These are phyloP conservation scores for Fusarium beomiforme DNA, from an alignment of 2,329 filamentous ascomycete genomes.

Conservation along the genomic window DNA sequence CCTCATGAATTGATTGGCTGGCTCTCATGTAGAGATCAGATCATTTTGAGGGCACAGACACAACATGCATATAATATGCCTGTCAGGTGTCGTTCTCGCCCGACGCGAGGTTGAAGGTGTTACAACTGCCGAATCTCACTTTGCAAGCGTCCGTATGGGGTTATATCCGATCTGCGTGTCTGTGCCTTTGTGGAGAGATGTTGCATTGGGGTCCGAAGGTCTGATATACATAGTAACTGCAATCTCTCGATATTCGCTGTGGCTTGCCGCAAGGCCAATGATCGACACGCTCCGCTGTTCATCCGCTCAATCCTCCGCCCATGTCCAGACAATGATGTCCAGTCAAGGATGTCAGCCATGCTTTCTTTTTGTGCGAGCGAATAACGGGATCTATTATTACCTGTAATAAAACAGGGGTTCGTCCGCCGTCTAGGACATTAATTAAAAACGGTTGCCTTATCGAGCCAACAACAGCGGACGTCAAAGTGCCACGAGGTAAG, in stretches of 20 bases:
- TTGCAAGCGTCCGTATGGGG: background rate
- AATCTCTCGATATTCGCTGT: background rate
- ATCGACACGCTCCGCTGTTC: background rate
- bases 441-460: background rate
- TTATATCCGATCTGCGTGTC: background rate
- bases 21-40: background rate
- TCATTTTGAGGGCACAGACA: background rate
- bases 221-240: background rate
- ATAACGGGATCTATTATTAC: background rate
- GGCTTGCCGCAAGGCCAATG: background rate
- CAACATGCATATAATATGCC: background rate
- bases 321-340: background rate
- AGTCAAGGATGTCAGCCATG: no score
- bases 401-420: background rate
- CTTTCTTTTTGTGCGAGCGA: no score
- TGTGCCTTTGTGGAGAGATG: background rate
- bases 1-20: background rate
- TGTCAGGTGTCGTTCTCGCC: background rate
- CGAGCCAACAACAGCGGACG: background rate
- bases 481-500: background rate
- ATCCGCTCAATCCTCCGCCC: background rate
- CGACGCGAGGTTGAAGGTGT: background rate
- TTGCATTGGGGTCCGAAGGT: background rate
- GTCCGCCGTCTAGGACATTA: background rate
- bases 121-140: conserved; percentile 1